Evolutionary conservation across 2,329 filamentous ascomycete species (phyloP).

Genomic region (Pyricularia grisea): DNA sequence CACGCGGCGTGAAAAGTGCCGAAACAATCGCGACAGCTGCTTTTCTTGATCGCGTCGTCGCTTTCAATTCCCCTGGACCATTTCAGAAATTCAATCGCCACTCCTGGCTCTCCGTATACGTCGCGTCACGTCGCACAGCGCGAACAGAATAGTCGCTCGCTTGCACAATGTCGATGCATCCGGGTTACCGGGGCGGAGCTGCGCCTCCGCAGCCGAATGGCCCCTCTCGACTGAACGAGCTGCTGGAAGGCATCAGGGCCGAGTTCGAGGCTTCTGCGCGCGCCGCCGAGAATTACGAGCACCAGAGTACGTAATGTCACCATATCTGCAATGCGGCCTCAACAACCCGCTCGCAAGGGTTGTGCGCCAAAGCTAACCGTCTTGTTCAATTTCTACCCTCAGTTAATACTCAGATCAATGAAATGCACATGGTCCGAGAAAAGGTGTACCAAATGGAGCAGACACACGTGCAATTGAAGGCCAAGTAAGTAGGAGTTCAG

Average conservation of each 20-base stretch:
- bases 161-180: conserved; percentile 67
- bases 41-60: neutral
- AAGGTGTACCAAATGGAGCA: conserved; percentile 94
- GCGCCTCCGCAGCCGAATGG: conserved; percentile 46
- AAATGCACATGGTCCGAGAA: conserved; percentile 88
- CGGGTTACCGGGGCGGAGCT: conserved; percentile 74
- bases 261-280: conserved; percentile 85
- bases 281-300: conserved; percentile 79
- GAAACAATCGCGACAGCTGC: neutral
- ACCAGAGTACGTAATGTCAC: conserved; percentile 64
- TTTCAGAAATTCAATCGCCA: neutral
- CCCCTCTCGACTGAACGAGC: conserved; percentile 69
- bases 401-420: conserved; percentile 87
- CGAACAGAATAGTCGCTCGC: neutral
- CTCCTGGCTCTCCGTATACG: neutral
- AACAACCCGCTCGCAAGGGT: neutral
- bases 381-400: conserved; percentile 16
- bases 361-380: conserved; percentile 10
- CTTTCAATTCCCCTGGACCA: neutral
- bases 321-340: neutral
- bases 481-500: conserved; percentile 61
- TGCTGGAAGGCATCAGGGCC: conserved; percentile 80
- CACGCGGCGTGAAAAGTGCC: neutral
- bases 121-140: neutral
- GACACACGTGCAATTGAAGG: conserved; percentile 77